Evolutionary conservation across 75 land plant species (phyloP), one percentile per base, ranked within the genome.

Genomic region (Cryptomeria japonica): DNA sequence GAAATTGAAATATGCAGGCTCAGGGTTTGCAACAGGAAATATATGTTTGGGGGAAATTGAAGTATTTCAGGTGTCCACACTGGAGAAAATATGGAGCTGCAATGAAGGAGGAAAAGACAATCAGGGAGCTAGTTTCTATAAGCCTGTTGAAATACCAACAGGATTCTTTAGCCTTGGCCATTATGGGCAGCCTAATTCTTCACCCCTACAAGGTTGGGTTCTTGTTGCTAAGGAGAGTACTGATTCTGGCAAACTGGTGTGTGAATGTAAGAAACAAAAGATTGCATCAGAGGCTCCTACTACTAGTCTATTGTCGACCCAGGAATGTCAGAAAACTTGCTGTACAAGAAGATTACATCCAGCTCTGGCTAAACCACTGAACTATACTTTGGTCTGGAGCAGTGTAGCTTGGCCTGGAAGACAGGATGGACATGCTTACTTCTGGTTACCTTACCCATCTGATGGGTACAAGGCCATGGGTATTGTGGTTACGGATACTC

Each of bases 401-500:
- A 94, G 95, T 78, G 86, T 88, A 41, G 77, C 90, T n/a, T 87
- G 88, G 87, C 88, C 84, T 44, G 91, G 93, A 22, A 93, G 90
- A 68, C 92, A 91, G 87, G 90, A 90, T 73, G 91, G 96, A 34
- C 25, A 58, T 55, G 95, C 86, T 41, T 95, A 92, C 58, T 85
- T 97, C 72, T 97, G 99, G 99, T 83, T 91, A 12, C 99, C 99
- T 10, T 42, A 86, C 16, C 90, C 99, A 13, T 94, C 96, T 1
- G 90, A 93, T 19, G 99, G 99, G 0, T 97, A 97, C 89, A 89
- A 90, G 37, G 79, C 98, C 6, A 90, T 94, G 15, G 99, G 99
- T 28, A 90, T 72, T 83, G 68, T 94, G 0, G 91, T 94, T 78
- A 96, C 97, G 0, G 83, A 75, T n/a, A 58, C 94, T 0, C 89